These are phyloP conservation scores for Neonothopanus nambi DNA, from an alignment of 1,284 basidiomycete genomes.

Conservation along the genomic window DNA sequence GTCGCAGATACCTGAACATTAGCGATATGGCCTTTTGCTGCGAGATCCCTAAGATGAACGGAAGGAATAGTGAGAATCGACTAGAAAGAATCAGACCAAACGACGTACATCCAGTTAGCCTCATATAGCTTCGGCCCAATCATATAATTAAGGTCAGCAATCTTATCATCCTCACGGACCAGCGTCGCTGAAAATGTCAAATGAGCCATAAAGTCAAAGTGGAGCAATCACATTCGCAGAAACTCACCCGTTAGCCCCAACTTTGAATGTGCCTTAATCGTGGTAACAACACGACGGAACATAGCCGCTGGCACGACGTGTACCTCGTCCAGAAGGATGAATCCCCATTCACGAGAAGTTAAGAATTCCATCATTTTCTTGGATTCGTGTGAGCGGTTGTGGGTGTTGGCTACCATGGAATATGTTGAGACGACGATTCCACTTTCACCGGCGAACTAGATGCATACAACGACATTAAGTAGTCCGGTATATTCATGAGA, in stretches of 20 bases:
- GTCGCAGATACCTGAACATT: constrained; percentile 81
- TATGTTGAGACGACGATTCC: constrained; percentile 98
- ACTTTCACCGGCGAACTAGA: constrained; percentile 87
- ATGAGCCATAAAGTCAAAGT: too few relatives aligned
- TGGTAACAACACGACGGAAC: constrained; percentile 94
- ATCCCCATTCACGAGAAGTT: constrained; percentile 92
- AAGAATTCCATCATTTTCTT: constrained; percentile 99
- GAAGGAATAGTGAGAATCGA: constrained; percentile 10
- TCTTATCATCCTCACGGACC: constrained; percentile 99
- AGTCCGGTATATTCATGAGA: not conserved
- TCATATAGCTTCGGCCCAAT: constrained; percentile 99
- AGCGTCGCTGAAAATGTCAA: constrained; percentile 77
- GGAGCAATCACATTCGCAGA: not conserved
- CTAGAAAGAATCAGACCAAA: not conserved
- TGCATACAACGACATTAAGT: constrained; percentile 15
- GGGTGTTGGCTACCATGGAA: constrained; percentile 97
- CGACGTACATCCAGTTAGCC: constrained; percentile 93
- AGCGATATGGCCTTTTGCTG: constrained; percentile 98
- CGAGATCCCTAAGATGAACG: constrained; percentile 70
- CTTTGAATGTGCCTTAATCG: constrained; percentile 97
- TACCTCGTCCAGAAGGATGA: constrained; percentile 94
- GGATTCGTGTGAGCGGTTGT: constrained; percentile 93
- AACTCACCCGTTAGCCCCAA: constrained; percentile 79
- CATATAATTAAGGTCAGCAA: constrained; percentile 97
- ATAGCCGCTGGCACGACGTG: constrained; percentile 97